A percentile compares a stretch with the other conserved stretches of the same genome.
Evolutionary conservation across 257 asterid species (phyloP).

Genomic region (Primulina eburnea): DNA sequence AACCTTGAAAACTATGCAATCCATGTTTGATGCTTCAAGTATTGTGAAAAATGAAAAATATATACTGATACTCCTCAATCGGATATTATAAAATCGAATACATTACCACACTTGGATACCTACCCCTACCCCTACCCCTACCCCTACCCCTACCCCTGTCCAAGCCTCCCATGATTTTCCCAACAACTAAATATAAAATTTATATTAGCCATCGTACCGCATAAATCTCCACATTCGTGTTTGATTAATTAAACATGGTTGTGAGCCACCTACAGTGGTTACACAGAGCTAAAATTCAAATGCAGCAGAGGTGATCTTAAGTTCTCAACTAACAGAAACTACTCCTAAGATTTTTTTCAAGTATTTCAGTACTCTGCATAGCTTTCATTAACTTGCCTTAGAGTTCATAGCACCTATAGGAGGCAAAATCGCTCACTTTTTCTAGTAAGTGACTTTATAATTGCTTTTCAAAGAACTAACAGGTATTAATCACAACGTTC

Average conservation of each 20-base stretch:
- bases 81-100: background rate
- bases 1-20: background rate
- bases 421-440: background rate
- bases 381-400: background rate
- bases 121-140: background rate
- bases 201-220: background rate
- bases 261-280: background rate
- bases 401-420: background rate
- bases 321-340: background rate
- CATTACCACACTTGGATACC: background rate
- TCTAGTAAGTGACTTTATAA: background rate
- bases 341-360: background rate
- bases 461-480: background rate
- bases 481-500: background rate
- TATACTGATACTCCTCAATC: background rate
- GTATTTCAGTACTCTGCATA: background rate
- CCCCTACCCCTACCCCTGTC: background rate
- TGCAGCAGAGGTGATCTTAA: background rate
- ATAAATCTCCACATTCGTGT: background rate
- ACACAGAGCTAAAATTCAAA: background rate
- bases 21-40: background rate
- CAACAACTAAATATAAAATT: background rate
- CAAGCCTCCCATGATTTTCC: background rate
- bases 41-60: background rate
- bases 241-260: background rate